Evolutionary conservation across 805 yeast species (phyloP).

Genomic region (Candida morakotiae): DNA sequence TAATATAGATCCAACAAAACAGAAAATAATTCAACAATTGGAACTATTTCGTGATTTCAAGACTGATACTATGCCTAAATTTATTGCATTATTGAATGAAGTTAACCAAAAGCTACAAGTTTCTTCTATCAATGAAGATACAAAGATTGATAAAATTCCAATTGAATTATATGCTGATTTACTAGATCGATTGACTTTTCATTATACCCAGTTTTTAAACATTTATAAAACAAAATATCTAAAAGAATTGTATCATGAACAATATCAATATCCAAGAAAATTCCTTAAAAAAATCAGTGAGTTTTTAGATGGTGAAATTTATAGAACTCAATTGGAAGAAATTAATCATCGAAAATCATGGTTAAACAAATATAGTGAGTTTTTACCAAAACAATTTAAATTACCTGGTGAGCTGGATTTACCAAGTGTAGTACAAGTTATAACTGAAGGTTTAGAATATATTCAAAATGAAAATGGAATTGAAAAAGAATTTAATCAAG

Average conservation of each 20-base stretch:
- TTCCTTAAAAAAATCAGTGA: conserved; percentile 27
- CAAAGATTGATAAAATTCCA: conserved; percentile 12
- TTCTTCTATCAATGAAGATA: conserved; percentile 10
- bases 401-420: conserved; percentile 34
- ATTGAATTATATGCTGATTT: conserved; percentile 21
- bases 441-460: conserved; percentile 40
- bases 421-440: conserved; percentile 37
- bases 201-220: conserved; percentile 30
- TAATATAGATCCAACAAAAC: conserved; percentile 12
- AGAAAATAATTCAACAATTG: conserved; percentile 13
- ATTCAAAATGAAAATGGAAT: conserved; percentile 11
- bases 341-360: conserved; percentile 29
- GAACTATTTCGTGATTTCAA: conserved; percentile 19
- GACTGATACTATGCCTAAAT: conserved; percentile 20
- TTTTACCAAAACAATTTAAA: conserved; percentile 35
- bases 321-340: conserved; percentile 30
- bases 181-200: conserved; percentile 26
- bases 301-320: conserved; percentile 31
- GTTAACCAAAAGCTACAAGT: conserved; percentile 12
- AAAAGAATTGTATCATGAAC: conserved; percentile 36
- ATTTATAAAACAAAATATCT: conserved; percentile 33
- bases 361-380: conserved; percentile 36
- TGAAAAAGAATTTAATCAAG: conserved; percentile 13
- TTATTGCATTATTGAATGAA: conserved; percentile 17
- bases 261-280: conserved; percentile 34